Percentiles rank a stretch among this genome's conserved stretches.
Evolutionary conservation across 208 protist species (phyloP).

Genomic region (Leptomonas pyrrhocoris): DNA sequence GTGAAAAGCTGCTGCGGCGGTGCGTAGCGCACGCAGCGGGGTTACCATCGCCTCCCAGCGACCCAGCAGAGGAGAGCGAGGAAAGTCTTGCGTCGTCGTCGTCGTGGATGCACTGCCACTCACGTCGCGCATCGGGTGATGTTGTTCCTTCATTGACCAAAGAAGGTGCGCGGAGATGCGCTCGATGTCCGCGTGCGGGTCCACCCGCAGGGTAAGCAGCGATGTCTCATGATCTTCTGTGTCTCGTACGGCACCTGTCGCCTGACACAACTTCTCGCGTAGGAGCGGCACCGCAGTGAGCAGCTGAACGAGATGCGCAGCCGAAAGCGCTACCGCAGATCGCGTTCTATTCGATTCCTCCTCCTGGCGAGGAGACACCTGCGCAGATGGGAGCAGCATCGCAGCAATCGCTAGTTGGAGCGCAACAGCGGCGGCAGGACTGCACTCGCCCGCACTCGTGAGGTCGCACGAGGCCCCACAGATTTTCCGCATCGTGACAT

Average conservation of each 20-base stretch:
- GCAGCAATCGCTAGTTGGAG: slow-evolving; percentile 7
- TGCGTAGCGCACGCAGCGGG: slow-evolving; percentile 13
- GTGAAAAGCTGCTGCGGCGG: not conserved
- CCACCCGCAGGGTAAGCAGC: not conserved
- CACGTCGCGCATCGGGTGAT: not conserved
- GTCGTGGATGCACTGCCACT: too few relatives aligned
- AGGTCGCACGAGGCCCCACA: not conserved
- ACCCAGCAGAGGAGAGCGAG: not conserved
- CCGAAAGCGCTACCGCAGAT: not conserved
- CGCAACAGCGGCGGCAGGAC: not conserved
- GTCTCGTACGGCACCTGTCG: too few relatives aligned
- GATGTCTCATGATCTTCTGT: not conserved
- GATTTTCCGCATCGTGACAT: not conserved
- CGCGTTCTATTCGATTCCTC: not conserved
- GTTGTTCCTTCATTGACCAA: not conserved
- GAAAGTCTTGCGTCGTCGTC: not conserved
- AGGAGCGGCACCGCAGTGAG: not conserved
- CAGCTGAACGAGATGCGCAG: not conserved
- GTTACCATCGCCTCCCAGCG: slow-evolving; percentile 11
- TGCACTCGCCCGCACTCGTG: not conserved
- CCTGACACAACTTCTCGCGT: too few relatives aligned
- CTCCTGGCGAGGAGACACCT: not conserved
- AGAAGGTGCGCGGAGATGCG: slow-evolving; percentile 16
- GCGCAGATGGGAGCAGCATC: not conserved
- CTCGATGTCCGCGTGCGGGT: not conserved